A percentile compares a stretch with the other conserved stretches of the same genome.
These are phyloP conservation scores for Paecilomyces formosus DNA, from an alignment of 2,329 filamentous ascomycete genomes.

Conservation along the genomic window DNA sequence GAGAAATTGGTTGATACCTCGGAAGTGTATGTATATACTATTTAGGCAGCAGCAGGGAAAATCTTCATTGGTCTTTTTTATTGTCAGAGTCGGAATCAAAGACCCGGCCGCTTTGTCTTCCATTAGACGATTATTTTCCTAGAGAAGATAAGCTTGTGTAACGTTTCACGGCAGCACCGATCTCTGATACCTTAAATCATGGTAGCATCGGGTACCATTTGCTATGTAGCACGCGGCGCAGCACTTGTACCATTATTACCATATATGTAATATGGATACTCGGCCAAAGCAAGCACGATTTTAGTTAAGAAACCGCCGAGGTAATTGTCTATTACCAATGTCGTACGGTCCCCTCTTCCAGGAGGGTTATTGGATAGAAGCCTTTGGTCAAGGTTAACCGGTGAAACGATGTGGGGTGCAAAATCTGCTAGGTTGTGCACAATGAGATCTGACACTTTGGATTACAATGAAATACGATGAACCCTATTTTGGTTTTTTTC, in stretches of 20 bases:
- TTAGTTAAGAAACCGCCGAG: not conserved
- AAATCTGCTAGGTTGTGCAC: not conserved
- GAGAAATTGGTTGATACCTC: not conserved
- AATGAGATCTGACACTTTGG: not conserved
- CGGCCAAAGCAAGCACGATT: not conserved
- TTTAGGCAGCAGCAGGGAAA: not conserved
- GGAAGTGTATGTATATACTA: not conserved
- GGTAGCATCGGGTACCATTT: not conserved
- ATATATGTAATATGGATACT: not conserved
- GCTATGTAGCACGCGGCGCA: not conserved
- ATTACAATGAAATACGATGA: not conserved
- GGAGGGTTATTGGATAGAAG: not conserved
- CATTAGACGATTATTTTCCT: not conserved
- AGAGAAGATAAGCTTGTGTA: not conserved
- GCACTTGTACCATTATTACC: not conserved
- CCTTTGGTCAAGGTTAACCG: not conserved
- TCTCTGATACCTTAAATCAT: conserved; percentile 1
- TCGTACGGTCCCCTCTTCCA: not conserved
- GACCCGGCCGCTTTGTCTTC: not conserved
- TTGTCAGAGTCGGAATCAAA: not conserved
- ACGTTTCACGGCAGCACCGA: not conserved
- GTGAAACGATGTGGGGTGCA: not conserved
- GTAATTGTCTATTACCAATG: not conserved
- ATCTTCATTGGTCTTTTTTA: not conserved
- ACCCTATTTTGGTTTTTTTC: not conserved